Conservation (phyloP, 1,284 basidiomycete species). For the Erythrobasidium hasegawianum region DNA sequence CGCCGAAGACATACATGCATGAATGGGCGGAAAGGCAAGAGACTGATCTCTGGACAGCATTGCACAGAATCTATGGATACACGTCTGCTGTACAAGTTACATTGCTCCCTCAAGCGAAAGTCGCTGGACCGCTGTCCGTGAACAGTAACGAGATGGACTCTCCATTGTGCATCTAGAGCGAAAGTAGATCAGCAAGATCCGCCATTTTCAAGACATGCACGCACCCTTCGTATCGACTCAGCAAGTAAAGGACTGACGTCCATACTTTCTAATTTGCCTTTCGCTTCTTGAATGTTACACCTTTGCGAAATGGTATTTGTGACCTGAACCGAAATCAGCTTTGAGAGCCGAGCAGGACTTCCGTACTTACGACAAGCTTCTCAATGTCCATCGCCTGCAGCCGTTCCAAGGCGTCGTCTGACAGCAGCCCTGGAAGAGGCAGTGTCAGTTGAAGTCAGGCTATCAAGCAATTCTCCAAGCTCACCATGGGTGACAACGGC, state of each 20-base stretch:
- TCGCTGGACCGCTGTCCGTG: constrained; percentile 34
- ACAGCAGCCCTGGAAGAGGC: constrained; percentile 69
- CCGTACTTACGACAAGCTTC: constrained; percentile 73
- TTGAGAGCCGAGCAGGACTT: not conserved
- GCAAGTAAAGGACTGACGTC: constrained; percentile 88
- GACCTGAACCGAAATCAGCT: constrained; percentile 52
- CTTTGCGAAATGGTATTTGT: constrained; percentile 74
- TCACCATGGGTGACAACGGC: constrained; percentile 88
- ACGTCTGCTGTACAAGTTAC: not conserved
- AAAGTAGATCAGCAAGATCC: too few relatives aligned
- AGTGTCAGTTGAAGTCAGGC: too few relatives aligned
- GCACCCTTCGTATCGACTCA: constrained; percentile 78
- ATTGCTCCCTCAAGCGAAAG: constrained; percentile 11
- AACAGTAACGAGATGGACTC: constrained; percentile 55
- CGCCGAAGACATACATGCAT: not conserved
- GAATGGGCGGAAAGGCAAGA: constrained; percentile 7
- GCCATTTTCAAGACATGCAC: not conserved
- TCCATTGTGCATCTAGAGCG: constrained; percentile 78
- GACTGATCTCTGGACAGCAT: not conserved
- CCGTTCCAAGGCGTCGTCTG: constrained; percentile 73
- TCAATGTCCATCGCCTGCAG: constrained; percentile 76
- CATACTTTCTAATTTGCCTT: constrained; percentile 58
- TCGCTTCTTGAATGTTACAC: constrained; percentile 52
- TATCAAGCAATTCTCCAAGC: too few relatives aligned
- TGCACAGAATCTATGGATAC: not conserved